phyloP scores from a whole-genome alignment of 2,329 filamentous ascomycete species.

The Leptographium lundbergii region DNA sequence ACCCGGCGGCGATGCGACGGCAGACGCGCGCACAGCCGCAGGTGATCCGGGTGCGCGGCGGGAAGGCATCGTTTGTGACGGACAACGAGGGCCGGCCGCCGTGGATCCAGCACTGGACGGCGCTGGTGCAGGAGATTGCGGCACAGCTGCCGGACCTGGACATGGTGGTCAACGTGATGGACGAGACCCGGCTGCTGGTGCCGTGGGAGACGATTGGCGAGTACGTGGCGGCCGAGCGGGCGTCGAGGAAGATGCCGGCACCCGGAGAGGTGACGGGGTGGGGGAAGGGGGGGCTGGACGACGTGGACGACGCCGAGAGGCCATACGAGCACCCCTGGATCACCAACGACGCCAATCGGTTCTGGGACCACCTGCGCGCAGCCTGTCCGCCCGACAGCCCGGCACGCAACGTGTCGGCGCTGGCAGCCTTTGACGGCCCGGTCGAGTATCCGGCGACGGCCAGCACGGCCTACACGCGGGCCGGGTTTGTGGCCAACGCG shows the following conservation, averaged over 20 bases:
- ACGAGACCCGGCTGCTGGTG: conserved; percentile 49
- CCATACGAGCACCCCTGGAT: conserved; percentile 34
- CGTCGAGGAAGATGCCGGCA: conserved; percentile 27
- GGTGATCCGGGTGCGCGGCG: conserved; percentile 34
- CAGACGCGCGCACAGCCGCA: conserved; percentile 24
- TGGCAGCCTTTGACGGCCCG: conserved; percentile 21
- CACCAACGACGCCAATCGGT: conserved; percentile 29
- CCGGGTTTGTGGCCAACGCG: conserved; percentile 42
- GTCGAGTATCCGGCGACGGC: conserved; percentile 12
- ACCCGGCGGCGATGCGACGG: conserved; percentile 18
- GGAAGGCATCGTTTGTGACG: conserved; percentile 26
- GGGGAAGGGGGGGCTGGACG: conserved; percentile 27
- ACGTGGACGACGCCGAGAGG: conserved; percentile 23
- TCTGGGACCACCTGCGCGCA: conserved; percentile 45
- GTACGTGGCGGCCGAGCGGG: conserved; percentile 33
- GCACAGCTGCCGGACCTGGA: conserved; percentile 49
- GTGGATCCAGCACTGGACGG: conserved; percentile 35
- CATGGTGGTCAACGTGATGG: conserved; percentile 52
- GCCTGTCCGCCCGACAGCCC: conserved; percentile 44
- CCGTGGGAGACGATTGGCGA: conserved; percentile 42
- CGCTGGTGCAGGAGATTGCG: conserved; percentile 37
- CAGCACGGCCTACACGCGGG: conserved; percentile 17
- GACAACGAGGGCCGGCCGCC: conserved; percentile 26
- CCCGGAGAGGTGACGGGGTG: conserved; percentile 30
- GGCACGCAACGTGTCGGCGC: conserved; percentile 23